Conservation (phyloP, 257 asterid genomes). For the Capsicum chinense region DNA sequence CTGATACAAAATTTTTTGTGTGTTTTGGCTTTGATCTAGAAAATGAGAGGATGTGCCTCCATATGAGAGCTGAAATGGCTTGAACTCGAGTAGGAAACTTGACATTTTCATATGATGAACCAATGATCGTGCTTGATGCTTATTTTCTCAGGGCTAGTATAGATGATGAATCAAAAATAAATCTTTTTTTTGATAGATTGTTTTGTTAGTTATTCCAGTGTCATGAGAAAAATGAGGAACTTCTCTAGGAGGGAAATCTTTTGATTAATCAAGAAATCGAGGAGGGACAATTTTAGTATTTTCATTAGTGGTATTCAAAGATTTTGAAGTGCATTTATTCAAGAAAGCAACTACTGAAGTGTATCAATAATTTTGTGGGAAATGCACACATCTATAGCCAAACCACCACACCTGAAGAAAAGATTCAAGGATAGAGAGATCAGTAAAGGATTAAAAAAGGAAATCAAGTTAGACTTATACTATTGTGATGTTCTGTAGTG, state of each 20-base stretch:
- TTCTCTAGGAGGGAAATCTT: slow-evolving; percentile 25
- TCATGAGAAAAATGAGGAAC: background rate
- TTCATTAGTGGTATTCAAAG: background rate
- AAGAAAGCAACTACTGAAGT: slow-evolving; percentile 29
- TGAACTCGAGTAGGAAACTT: slow-evolving; percentile 41
- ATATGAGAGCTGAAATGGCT: slow-evolving; percentile 39
- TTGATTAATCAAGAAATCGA: slow-evolving; percentile 27
- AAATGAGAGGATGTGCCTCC: slow-evolving; percentile 36
- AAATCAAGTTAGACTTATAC: background rate
- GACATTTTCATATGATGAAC: background rate
- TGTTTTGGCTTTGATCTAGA: background rate
- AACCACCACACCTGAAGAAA: slow-evolving; percentile 45
- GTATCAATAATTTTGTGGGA: slow-evolving; percentile 44
- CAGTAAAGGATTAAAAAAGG: background rate
- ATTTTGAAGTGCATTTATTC: slow-evolving; percentile 35
- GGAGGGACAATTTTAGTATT: background rate
- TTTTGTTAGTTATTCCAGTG: slow-evolving; percentile 14
- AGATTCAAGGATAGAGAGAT: background rate
- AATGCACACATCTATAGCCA: slow-evolving; percentile 38
- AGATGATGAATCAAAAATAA: slow-evolving; percentile 31
- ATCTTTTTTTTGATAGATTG: slow-evolving; percentile 15
- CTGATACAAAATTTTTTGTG: background rate
- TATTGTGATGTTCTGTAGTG: no score
- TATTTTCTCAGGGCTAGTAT: background rate
- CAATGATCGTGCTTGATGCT: background rate